Base-by-base conservation (phyloP, 2,329 filamentous ascomycete genomes). In the Ascochyta lentis region DNA sequence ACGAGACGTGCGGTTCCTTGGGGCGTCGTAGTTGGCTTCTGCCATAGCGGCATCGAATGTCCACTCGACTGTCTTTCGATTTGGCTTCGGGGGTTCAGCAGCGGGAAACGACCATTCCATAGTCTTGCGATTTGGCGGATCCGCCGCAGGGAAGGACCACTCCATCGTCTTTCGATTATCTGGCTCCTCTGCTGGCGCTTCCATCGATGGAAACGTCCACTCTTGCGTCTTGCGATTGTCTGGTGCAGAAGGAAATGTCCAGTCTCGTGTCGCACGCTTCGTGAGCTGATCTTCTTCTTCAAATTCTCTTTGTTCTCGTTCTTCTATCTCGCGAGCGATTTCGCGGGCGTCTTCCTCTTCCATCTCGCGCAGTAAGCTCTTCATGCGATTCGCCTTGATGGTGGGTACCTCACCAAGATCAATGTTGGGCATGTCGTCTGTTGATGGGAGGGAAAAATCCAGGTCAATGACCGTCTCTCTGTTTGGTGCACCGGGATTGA, bases 401-500 rank as follows among this genome's bases (percentile, higher is more conserved):
- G 85, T 87, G 38, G 84, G 79, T 6, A 83, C 80, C 42, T 81
- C 78, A 8, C 80, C 77, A 8, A 81, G 62, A 29, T 77, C 80
- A 33, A 82, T 78, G 23, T 76, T 74, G 2, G 73, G 74, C 8
- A 72, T 59, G 19, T 73, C 71, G 6, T 69, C 65, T 13, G 61
- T 58, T 1, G 68, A 70, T 3, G 74, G 71, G 45, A 71, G 79
- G 16, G 82, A 83, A 37, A 80, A 81, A 67, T 87, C 84, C 34
- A 88, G 77, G 64, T 88, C 84, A 52, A 86, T 85, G 55, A 81
- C 74, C 13, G 79, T 81, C 64, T 78, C 84, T 41, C 80, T 77
- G 53, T 79, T 79, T 2, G 76, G 76, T 24, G 75, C 76, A 4
- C 74, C 72, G 29, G 73, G 73, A 41, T 75, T 72, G 58, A 74